Conservation (phyloP, 2,329 filamentous ascomycete genomes). For the Neurospora sp. region DNA sequence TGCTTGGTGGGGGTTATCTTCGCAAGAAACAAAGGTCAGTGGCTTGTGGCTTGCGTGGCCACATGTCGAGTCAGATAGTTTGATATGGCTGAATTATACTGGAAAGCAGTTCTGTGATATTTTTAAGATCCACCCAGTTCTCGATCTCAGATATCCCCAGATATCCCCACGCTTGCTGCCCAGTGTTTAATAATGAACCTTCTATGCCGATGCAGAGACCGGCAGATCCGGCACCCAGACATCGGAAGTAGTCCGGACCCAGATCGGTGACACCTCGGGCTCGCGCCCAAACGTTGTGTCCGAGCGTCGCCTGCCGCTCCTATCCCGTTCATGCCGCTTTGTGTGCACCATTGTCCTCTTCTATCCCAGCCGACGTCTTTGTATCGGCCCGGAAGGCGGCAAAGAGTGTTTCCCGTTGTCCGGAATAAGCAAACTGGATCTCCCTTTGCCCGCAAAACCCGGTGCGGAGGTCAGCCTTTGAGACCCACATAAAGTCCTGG, state of each 20-base stretch:
- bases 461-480: constrained; percentile 2
- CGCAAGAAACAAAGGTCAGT: neutral
- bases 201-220: neutral
- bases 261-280: neutral
- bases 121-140: neutral
- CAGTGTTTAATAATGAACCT: neutral
- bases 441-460: constrained; percentile 2
- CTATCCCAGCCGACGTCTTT: neutral
- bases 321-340: neutral
- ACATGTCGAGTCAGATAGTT: neutral
- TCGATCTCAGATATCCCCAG: neutral
- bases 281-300: neutral
- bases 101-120: neutral
- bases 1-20: neutral
- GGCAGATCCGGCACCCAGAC: neutral
- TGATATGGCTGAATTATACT: neutral
- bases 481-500: constrained; percentile 11
- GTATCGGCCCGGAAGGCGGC: constrained; percentile 1
- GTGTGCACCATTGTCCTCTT: neutral
- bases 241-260: neutral
- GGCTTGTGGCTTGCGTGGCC: neutral
- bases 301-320: neutral
- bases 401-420: constrained; percentile 5
- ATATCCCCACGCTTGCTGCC: neutral
- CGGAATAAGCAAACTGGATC: constrained; percentile 13